Evolutionary conservation across 2,329 filamentous ascomycete genomes (phyloP), one percentile per base, ranked within the genome.

Genomic region (Thelonectria discophora): DNA sequence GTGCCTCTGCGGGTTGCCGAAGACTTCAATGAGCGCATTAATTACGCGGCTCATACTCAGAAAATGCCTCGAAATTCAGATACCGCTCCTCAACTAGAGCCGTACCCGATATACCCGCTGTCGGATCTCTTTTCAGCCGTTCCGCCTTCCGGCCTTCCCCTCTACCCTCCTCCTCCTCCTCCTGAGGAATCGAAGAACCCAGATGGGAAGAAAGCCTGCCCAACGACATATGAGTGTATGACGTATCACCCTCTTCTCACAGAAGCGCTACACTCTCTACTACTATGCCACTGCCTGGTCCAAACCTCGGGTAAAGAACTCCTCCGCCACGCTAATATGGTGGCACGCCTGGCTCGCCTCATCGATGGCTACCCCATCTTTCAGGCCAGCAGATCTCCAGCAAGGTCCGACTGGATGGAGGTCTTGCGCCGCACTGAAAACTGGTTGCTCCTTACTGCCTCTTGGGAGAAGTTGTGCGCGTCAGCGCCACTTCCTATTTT

Each of bases 361-460:
- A 88, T 87, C 50, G 90, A 95, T 69, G 92, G 91, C 4, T 94
- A 92, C 69, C 92, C 92, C 0, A 85, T 94, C 50, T 94, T 96
- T 72, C 88, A 93, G 65, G 83, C 88, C 0, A 88, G 89, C 21
- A 83, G 90, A 51, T 90, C 87, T 3, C 88, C 90, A 1, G 88
- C 90, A 2, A 87, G 91, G 53, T 86, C 89, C 3, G 92, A 96
- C 76, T 96, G 92, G 92, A 86, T 90, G 49, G 90, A 94, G 75
- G 82, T 94, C 0, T 75, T 95, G 10, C 84, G 88, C 0, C 84
- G 86, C 30, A 83, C 85, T 0, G 82, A 86, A 34, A 90, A 92
- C 72, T 93, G 89, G 89, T 82, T 94, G 53, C 82, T 85, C 7
- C 82, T 95, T 9, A 74, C 77, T 2, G 77, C 83, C 3, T 81